Evolutionary conservation across 1,139 yeast genomes (phyloP), one percentile per base, ranked within the genome.

Genomic region (Pneumocystis carinii): DNA sequence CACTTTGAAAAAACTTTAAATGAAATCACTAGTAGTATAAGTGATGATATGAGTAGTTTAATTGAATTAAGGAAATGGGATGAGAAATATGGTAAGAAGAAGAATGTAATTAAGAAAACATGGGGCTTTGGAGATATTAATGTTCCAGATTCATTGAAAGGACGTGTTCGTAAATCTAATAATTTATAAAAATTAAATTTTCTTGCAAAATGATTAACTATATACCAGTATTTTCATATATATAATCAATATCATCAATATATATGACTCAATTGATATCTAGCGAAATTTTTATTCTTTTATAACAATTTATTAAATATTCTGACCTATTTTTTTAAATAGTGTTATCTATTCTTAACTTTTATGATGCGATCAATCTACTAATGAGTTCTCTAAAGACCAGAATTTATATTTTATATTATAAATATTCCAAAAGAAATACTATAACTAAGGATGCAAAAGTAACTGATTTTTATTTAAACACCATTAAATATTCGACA

Each of bases 21-120:
- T 36, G 63, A 64, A 57, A 63, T 64, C 2, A 64, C 65, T 10
- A 55, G 66, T 29, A 65, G 67, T 41, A 60, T 66, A 41, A 64
- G 65, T 39, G 67, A 66, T 29, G 67, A 65, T 37, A 65, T 64
- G 67, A 61, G 63, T 41, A 63, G 66, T 41, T 38, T 66, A 35
- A 65, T 35, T 36, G 62, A 59, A 64, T 64, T 66, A 32, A 58
- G 67, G 7, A 66, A 66, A 15, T 66, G 67, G 67, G 64, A 66
- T 38, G 59, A 57, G n/a, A 63, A 65, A 57, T 66, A 61, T 61
- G 67, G 67, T 0, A 65, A 65, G 24, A 39, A 39, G 4, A 42
- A 42, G 14, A 29, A 48, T 24, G 24, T 24, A 24, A 4, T 48
- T 48, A 48, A 17, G 27, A 48, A 48, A 48, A 48, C 32, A 12